Evolutionary conservation across 768 basidiomycete species (phyloP), one percentile per base, ranked within the genome.

Genomic region (Leucosporidium scottii): DNA sequence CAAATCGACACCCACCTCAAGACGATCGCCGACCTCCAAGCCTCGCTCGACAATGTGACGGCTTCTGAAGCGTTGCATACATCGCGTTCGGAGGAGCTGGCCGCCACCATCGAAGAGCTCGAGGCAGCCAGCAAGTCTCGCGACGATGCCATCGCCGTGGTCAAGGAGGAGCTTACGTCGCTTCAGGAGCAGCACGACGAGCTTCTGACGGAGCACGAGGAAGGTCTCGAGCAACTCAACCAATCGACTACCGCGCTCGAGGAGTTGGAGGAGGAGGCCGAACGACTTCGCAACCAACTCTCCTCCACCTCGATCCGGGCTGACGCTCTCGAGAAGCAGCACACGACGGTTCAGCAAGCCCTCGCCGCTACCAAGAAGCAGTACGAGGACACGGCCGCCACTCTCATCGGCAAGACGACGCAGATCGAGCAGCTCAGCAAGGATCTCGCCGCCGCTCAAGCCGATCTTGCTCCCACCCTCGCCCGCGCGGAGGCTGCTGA

Each of bases 31-130:
- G 27, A 54, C 13, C 53, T 54, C 10, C 27, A 54, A 28, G 53
- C 53, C 4, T 17, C 53, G 53, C 53, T 27, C 53, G 39, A 15
- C 39, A 44, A 6, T 13, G 39, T 44, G 8, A 44, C 39, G 8
- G 39, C 39, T 17, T 44, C 39, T 44, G 39, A 44, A 17, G 39
- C 64, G 2, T 27, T 60, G 9, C 51, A 30, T 12, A 31, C 66
- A 6, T 30, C 49, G 0, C 68, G 68, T 9, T 64, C 68, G 25
- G 64, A 65, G 8, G 13, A 53, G 3, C 65, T 66, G 59, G 61
- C 61, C 4, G 59, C 36, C 27, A 54, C 62, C 23, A 59, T 70
- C 48, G 62, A 53, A 25, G 62, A 66, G 39, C 65, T 66, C 59
- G 65, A 70, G 25, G 56, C 62, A 4, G 39, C 60, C 12, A 64